Evolutionary conservation across 179 eudicot species (phyloP), one percentile per base, ranked within the genome.

Genomic region (Nepenthes alata): DNA sequence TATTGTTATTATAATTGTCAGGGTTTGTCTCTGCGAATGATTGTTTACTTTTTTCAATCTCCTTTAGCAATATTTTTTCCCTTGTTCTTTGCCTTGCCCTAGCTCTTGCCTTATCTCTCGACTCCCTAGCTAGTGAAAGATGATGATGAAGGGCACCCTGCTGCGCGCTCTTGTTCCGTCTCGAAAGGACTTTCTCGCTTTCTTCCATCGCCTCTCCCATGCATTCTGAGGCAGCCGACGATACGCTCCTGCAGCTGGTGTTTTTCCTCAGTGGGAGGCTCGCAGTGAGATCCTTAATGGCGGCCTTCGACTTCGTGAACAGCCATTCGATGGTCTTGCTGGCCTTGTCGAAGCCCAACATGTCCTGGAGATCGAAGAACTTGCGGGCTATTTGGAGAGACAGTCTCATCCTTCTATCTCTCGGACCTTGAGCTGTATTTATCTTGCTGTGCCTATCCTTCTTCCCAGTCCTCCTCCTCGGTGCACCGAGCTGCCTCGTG

Each of bases 371-470:
- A 49, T 53, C 37, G 52, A 77, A 77, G 10, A 77, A 77, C 6
- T 64, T 66, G 10, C 70, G 65, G 35, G 81, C 81, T 34, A 77
- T 71, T 8, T 73, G 64, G 66, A 77, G 78, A 25, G 78, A 77
- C 0, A 77, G 72, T 54, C 81, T 77, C 81, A 77, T 74, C 67
- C 81, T 63, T 44, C 81, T 57, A 61, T 73, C 81, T 67, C 81
- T 67, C n/a, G 66, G 39, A 6, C 81, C 81, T 50, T 73, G 75
- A 8, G 78, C 81, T 1, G 81, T 77, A 37, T 59, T 49, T 48
- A 77, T 77, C 59, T 77, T 77, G 70, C 78, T 77, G 67, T 77
- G 81, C 67, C 81, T 67, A 41, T 77, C 81, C 49, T 64, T 74
- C 25, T 77, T 77, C 0, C 67, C 70, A 6, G 65, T 1, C 50